A percentile compares a stretch with the other conserved stretches of the same genome.
Conservation (phyloP, 2,329 filamentous ascomycete species). For the Penicillium hordei region DNA sequence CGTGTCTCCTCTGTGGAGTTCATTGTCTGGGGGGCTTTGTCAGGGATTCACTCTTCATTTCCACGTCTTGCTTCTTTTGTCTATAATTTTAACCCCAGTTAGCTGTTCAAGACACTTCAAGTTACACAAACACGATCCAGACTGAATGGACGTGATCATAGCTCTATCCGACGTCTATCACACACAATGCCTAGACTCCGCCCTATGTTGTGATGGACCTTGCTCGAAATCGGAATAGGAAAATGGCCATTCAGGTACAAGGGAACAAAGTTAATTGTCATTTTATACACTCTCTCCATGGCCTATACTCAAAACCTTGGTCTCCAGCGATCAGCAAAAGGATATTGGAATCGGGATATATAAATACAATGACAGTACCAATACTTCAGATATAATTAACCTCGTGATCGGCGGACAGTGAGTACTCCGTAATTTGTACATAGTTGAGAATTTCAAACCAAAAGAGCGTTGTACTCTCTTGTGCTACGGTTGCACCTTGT, state of each 20-base stretch:
- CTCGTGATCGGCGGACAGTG: constrained; percentile 21
- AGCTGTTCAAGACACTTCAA: constrained; percentile 20
- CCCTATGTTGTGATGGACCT: constrained; percentile 11
- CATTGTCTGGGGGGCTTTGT: neutral
- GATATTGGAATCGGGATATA: neutral
- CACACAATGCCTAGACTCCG: constrained; percentile 10
- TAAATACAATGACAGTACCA: constrained; percentile 9
- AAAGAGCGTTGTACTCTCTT: constrained; percentile 10
- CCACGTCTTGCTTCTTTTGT: constrained; percentile 3
- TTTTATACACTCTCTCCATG: neutral
- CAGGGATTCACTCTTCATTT: neutral
- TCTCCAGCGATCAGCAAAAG: neutral
- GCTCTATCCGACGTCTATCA: constrained; percentile 13
- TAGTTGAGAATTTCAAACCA: neutral
- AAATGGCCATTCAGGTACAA: constrained; percentile 5
- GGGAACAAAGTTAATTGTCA: neutral
- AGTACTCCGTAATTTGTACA: neutral
- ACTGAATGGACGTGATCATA: constrained; percentile 7
- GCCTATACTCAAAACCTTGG: neutral
- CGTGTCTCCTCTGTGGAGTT: neutral
- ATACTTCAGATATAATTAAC: constrained; percentile 8
- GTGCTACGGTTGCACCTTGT: constrained; percentile 10
- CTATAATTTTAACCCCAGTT: constrained; percentile 3
- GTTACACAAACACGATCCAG: constrained; percentile 21
- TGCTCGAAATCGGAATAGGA: neutral